Percentiles rank a stretch among this genome's conserved stretches.
Evolutionary conservation across 2,329 filamentous ascomycete species (phyloP).

Genomic region (Curvularia sp.): DNA sequence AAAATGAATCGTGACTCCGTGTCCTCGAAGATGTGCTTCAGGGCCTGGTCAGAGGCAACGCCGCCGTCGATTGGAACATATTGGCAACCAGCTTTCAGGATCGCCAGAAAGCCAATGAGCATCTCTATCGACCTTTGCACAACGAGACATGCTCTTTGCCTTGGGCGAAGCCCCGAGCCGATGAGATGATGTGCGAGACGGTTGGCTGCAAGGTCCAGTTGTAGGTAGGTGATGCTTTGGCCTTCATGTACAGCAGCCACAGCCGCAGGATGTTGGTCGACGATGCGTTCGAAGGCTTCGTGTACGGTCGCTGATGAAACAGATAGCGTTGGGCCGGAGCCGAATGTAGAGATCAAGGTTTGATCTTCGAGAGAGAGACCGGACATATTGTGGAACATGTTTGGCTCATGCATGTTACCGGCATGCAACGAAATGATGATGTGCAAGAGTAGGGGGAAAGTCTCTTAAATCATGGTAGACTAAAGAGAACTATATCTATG

Average conservation of each 20-base stretch:
- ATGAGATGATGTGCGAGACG: constrained; percentile 44
- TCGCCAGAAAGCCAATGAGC: constrained; percentile 64
- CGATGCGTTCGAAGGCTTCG: constrained; percentile 15
- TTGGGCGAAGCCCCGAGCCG: constrained; percentile 33
- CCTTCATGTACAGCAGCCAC: constrained; percentile 10
- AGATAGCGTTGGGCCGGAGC: constrained; percentile 7
- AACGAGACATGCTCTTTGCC: constrained; percentile 63
- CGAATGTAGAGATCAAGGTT: constrained; percentile 7
- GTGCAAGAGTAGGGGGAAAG: background rate
- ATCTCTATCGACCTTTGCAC: constrained; percentile 64
- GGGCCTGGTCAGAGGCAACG: constrained; percentile 39
- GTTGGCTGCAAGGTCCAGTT: constrained; percentile 42
- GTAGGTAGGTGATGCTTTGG: constrained; percentile 38
- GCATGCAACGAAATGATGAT: background rate
- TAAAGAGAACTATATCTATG: background rate
- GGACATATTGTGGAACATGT: constrained; percentile 1
- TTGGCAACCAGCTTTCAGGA: constrained; percentile 65
- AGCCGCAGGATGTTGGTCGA: constrained; percentile 4
- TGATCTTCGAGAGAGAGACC: constrained; percentile 8
- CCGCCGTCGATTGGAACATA: constrained; percentile 67
- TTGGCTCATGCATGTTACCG: constrained; percentile 4
- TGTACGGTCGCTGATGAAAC: constrained; percentile 5
- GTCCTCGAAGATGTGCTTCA: constrained; percentile 60
- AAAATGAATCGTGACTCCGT: constrained; percentile 56
- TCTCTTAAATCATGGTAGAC: background rate